A percentile compares a stretch with the other conserved stretches of the same genome.
These are phyloP conservation scores for Sporothrix globosa DNA, from an alignment of 2,329 filamentous ascomycete species.

Conservation along the genomic window DNA sequence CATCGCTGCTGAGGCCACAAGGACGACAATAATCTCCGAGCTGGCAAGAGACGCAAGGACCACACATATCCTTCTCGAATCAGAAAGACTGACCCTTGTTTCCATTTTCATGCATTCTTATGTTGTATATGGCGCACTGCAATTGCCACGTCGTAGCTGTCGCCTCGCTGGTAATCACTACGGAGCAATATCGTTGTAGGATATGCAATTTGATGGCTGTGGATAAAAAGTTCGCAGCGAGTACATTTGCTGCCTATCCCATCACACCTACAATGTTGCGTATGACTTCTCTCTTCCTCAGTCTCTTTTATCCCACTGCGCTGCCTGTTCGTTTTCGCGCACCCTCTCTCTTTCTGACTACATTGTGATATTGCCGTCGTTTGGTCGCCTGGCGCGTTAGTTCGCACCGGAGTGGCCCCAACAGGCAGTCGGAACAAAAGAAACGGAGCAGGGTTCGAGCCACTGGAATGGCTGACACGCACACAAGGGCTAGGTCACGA, in stretches of 20 bases:
- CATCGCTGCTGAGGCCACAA: too few species aligned
- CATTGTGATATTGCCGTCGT: neutral
- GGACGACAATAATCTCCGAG: too few species aligned
- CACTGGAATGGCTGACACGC: slow-evolving; percentile 1
- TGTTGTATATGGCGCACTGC: neutral
- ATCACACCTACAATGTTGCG: neutral
- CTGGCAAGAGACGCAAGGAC: too few species aligned
- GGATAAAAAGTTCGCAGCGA: too few species aligned
- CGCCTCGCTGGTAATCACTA: neutral
- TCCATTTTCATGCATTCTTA: neutral
- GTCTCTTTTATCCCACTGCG: neutral
- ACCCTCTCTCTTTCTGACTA: neutral
- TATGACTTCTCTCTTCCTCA: neutral
- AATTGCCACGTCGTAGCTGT: neutral
- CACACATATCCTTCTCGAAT: neutral
- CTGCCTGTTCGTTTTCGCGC: neutral
- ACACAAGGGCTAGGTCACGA: neutral
- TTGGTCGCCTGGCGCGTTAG: slow-evolving; percentile 22
- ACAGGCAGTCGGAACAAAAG: neutral
- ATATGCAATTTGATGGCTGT: neutral
- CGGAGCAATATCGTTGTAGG: neutral
- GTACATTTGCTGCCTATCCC: neutral
- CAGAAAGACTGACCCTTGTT: neutral
- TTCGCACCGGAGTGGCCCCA: neutral
- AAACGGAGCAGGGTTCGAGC: neutral